Percentiles rank a stretch among this genome's conserved stretches.
These are phyloP conservation scores for Trichoderma sp. DNA, from an alignment of 2,329 filamentous ascomycete species.

Conservation along the genomic window DNA sequence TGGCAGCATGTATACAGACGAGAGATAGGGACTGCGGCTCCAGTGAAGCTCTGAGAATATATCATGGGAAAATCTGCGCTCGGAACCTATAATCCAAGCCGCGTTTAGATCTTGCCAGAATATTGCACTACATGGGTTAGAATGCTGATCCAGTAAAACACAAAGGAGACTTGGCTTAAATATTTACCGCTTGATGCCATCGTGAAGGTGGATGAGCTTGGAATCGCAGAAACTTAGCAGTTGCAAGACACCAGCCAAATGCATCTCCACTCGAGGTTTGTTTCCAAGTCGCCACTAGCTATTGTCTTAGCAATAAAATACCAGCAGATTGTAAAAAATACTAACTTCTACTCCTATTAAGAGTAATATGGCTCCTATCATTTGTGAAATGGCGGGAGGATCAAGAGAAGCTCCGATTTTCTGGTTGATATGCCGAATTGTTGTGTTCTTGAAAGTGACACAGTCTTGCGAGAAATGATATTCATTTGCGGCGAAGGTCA, in stretches of 20 bases:
- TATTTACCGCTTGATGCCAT: constrained; percentile 13
- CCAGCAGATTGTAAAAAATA: background rate
- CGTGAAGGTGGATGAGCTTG: constrained; percentile 3
- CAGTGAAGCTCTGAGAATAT: constrained; percentile 5
- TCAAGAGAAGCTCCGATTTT: constrained; percentile 6
- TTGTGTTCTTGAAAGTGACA: background rate
- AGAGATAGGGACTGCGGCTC: constrained; percentile 1
- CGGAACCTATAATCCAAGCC: constrained; percentile 13
- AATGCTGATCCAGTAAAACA: background rate
- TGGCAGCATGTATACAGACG: background rate
- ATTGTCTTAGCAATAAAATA: background rate
- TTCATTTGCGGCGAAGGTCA: constrained; percentile 9
- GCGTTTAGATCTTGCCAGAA: constrained; percentile 13
- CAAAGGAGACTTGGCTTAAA: background rate
- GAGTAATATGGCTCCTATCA: constrained; percentile 12
- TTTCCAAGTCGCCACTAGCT: constrained; percentile 8
- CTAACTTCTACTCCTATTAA: constrained; percentile 11
- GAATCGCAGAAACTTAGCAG: constrained; percentile 2
- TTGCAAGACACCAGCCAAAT: constrained; percentile 11
- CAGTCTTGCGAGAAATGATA: constrained; percentile 9
- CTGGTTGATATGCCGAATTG: background rate
- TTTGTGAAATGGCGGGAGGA: background rate
- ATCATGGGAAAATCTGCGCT: background rate
- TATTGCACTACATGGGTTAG: constrained; percentile 8
- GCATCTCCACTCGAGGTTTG: constrained; percentile 14